Conservation (phyloP, 2,329 filamentous ascomycete species). For the Epichloe elymi region DNA sequence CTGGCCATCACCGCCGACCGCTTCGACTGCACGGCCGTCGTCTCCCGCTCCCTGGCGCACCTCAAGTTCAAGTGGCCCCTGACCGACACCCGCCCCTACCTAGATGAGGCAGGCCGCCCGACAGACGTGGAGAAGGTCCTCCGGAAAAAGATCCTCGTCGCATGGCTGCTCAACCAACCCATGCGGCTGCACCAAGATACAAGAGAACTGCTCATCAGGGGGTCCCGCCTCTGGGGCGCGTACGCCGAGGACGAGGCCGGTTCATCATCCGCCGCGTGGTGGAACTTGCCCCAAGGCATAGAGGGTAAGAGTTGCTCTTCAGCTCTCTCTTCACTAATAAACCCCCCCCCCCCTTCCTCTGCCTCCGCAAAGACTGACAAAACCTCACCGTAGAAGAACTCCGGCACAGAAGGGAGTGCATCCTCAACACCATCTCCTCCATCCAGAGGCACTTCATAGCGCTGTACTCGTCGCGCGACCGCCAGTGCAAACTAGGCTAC, state of each 20-base stretch:
- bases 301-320: conserved; percentile 36
- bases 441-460: conserved; percentile 54
- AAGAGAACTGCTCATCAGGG: conserved; percentile 51
- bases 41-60: conserved; percentile 38
- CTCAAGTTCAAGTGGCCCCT: conserved; percentile 42
- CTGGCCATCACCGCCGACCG: conserved; percentile 60
- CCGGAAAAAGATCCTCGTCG: conserved; percentile 56
- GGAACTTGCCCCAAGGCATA: conserved; percentile 55
- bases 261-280: conserved; percentile 43
- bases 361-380: neutral
- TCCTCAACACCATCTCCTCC: conserved; percentile 57
- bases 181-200: conserved; percentile 48
- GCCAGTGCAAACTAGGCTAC: conserved; percentile 62
- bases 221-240: conserved; percentile 45
- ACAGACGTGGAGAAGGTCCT: conserved; percentile 48
- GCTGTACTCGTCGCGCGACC: conserved; percentile 52
- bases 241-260: conserved; percentile 15
- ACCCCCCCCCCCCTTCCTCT: no score
- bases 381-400: conserved; percentile 41
- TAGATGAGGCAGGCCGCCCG: conserved; percentile 22
- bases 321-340: neutral
- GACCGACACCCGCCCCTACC: conserved; percentile 25
- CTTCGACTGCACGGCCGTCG: conserved; percentile 49
- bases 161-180: conserved; percentile 50
- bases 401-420: conserved; percentile 48